A percentile compares a stretch with the other conserved stretches of the same genome.
Conservation (phyloP, 2,329 filamentous ascomycete genomes). For the Pseudopyricularia javanii region DNA sequence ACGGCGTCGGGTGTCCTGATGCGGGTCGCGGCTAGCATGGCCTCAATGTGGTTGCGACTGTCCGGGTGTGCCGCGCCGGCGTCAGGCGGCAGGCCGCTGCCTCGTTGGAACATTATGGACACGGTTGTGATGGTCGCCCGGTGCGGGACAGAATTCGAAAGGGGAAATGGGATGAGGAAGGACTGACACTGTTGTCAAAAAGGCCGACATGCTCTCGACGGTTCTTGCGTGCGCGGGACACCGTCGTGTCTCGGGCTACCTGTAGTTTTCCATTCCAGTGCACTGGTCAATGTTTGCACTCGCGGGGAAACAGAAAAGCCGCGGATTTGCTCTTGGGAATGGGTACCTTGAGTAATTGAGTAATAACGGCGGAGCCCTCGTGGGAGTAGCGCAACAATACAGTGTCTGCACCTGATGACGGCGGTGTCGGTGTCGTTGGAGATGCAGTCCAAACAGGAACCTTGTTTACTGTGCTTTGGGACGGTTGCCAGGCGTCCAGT, state of each 20-base stretch:
- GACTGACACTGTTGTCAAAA: conserved; percentile 19
- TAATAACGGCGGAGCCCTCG: no score
- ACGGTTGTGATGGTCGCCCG: background rate
- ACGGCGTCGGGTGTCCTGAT: conserved; percentile 13
- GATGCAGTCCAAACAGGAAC: no score
- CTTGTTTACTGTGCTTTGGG: no score
- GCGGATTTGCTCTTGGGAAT: no score
- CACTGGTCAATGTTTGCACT: no score
- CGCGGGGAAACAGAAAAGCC: no score
- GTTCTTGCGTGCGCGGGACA: background rate
- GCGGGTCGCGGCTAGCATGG: conserved; percentile 8
- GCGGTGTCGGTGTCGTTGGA: no score
- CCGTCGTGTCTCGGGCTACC: background rate
- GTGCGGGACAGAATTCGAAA: background rate
- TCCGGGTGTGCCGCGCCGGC: background rate
- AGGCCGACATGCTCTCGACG: conserved; percentile 8
- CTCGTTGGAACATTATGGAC: background rate
- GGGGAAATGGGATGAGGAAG: conserved; percentile 10
- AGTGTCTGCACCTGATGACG: no score
- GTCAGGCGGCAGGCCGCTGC: background rate
- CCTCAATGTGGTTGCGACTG: background rate
- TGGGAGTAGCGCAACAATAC: no score
- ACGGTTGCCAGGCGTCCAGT: no score
- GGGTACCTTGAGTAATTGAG: no score
- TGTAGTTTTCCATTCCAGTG: background rate